Base-by-base conservation (phyloP, 2,329 filamentous ascomycete genomes). In the Aspergillus felis region DNA sequence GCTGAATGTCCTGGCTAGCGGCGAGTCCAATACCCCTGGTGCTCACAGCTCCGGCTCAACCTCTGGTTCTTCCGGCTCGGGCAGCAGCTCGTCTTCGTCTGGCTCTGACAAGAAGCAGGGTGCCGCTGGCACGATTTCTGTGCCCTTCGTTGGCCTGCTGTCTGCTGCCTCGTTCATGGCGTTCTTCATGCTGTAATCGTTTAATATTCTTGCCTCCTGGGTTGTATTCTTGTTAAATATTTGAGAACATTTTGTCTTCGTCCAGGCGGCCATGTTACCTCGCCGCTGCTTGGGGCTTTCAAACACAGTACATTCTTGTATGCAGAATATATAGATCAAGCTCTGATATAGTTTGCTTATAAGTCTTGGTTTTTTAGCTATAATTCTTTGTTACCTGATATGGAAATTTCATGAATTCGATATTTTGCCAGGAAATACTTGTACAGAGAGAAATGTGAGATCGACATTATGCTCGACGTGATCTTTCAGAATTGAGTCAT, bases 1-100 rank as follows among this genome's bases (percentile, higher is more conserved):
- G 38, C 84, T 91, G 64, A 82, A 76, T 53, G 72, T 80, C 12
- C 70, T 86, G 52, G 61, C 74, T 9, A 74, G 80, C 50, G 81
- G 81, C 56, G 71, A 81, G 60, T 80, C 78, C 69, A 88, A 88
- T 66, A 73, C 74, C 20, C 85, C 85, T n/a, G 79, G 79, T 35
- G 71, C 76, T 55, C 75, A 74, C 55, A 71, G 68, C 25, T 69
- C 68, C 8, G 66, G 32, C 48, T 61, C 56, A 44, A 69, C 46
- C 14, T 67, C 68, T 60, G 62, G 38, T 54, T 53, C 54, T 54
- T 57, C 60, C 49, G 54, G 64, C 57, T 62, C 57, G 20, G 57
- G 53, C 54, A 58, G 56, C 24, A 54, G 49, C 49, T 57, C 52
- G 50, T 57, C 54, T 25, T 41, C 50, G 54, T 54, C 56, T 59